Evolutionary conservation across 2,329 filamentous ascomycete species (phyloP).

Genomic region (Sporothrix sp.): DNA sequence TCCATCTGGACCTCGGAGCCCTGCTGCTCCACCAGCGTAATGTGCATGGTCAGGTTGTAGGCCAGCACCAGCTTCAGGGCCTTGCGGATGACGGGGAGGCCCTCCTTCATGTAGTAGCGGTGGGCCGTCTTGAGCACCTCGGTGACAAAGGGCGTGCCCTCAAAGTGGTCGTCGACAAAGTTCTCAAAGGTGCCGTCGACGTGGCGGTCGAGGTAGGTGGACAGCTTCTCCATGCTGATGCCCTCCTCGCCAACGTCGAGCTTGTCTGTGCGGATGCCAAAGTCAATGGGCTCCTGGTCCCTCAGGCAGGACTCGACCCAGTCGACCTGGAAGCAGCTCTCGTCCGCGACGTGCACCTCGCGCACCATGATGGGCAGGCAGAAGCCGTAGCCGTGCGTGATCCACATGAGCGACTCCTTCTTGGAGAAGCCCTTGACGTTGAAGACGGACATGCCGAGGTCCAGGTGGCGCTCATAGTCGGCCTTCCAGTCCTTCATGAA

Average conservation of each 20-base stretch:
- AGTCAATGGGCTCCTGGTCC: slow-evolving; percentile 63
- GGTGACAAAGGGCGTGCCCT: slow-evolving; percentile 88
- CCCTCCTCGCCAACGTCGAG: slow-evolving; percentile 85
- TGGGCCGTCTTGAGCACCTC: slow-evolving; percentile 95
- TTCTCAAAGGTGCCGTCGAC: slow-evolving; percentile 86
- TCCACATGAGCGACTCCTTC: slow-evolving; percentile 68
- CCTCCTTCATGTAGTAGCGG: slow-evolving; percentile 82
- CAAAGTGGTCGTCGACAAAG: slow-evolving; percentile 93
- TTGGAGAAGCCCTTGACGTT: slow-evolving; percentile 81
- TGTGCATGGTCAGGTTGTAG: slow-evolving; percentile 90
- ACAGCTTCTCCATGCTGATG: slow-evolving; percentile 68
- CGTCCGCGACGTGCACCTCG: slow-evolving; percentile 84
- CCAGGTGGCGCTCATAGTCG: slow-evolving; percentile 86
- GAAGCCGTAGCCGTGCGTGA: slow-evolving; percentile 93
- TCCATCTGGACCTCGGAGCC: slow-evolving; percentile 68
- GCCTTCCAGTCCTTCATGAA: slow-evolving; percentile 99
- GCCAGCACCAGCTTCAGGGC: slow-evolving; percentile 89
- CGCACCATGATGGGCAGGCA: slow-evolving; percentile 86
- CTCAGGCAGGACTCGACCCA: slow-evolving; percentile 74
- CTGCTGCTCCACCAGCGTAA: slow-evolving; percentile 87
- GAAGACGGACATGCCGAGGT: slow-evolving; percentile 77
- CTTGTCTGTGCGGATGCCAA: slow-evolving; percentile 78
- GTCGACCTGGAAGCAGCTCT: slow-evolving; percentile 85
- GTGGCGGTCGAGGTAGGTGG: slow-evolving; percentile 90
- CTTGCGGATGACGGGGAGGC: slow-evolving; percentile 84